Conservation (phyloP, 805 yeast genomes). For the Starmerella gropengiesseri region DNA sequence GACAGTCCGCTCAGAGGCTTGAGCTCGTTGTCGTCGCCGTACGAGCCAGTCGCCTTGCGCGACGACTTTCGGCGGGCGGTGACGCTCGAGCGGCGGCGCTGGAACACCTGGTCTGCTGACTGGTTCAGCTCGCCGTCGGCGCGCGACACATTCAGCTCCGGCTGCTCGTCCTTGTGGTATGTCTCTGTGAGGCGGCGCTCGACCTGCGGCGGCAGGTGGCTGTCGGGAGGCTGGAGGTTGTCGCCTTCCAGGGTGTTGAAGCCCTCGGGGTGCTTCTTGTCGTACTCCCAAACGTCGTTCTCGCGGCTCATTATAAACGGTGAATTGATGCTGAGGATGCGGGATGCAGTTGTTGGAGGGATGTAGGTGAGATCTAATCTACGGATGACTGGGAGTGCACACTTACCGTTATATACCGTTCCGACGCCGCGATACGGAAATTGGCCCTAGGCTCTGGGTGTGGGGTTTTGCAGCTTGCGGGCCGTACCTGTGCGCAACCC, state of each 20-base stretch:
- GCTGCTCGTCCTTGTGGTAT: conserved; percentile 13
- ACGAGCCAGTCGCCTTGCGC: conserved; percentile 19
- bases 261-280: conserved; percentile 17
- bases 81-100: conserved; percentile 18
- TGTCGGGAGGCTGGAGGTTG: conserved; percentile 16
- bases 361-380: no score
- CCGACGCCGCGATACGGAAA: conserved; percentile 4
- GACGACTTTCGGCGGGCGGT: conserved; percentile 11
- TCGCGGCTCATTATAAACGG: conserved; percentile 3
- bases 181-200: conserved; percentile 15
- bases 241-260: conserved; percentile 17
- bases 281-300: conserved; percentile 16
- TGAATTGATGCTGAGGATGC: no score
- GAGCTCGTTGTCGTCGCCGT: conserved; percentile 8
- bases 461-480: no score
- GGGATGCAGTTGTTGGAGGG: no score
- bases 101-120: conserved; percentile 11
- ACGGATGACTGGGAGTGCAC: neutral
- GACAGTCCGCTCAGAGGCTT: conserved; percentile 14
- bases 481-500: no score
- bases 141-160: conserved; percentile 7
- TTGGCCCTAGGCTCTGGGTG: conserved; percentile 1
- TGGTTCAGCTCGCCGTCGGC: conserved; percentile 14
- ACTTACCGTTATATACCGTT: neutral
- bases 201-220: conserved; percentile 11